Conservation (phyloP, 78 protist species). For the Dictyostelium brefeldianum region DNA sequence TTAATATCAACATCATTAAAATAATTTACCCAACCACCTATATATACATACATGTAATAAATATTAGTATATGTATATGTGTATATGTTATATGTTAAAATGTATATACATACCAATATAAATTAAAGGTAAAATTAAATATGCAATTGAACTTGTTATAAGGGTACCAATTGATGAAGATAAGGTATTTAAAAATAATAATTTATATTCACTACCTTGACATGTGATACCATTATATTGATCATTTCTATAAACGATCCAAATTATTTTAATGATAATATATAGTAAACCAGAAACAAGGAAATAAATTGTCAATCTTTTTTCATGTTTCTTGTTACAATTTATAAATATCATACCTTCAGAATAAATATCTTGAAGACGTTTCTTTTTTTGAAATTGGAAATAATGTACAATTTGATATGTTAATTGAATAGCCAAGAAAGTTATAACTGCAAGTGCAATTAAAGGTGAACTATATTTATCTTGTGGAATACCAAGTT, state of each 20-base stretch:
- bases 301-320: background rate
- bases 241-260: background rate
- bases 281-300: background rate
- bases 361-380: conserved; percentile 8
- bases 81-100: no score
- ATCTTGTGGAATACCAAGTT: background rate
- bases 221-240: background rate
- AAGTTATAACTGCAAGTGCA: background rate
- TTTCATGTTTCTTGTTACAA: conserved; percentile 4
- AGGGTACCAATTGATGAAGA: background rate
- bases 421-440: background rate
- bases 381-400: background rate
- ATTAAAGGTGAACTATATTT: background rate
- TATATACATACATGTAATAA: no score
- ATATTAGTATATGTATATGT: no score
- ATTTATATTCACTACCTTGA: background rate
- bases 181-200: background rate
- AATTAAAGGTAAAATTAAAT: background rate
- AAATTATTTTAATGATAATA: background rate
- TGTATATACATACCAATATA: background rate
- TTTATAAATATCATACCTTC: background rate
- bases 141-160: background rate
- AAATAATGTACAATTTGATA: background rate
- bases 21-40: background rate
- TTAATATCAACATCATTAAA: background rate